Evolutionary conservation across 352 stramenopile species (phyloP).

Genomic region (Pythium periplocum): DNA sequence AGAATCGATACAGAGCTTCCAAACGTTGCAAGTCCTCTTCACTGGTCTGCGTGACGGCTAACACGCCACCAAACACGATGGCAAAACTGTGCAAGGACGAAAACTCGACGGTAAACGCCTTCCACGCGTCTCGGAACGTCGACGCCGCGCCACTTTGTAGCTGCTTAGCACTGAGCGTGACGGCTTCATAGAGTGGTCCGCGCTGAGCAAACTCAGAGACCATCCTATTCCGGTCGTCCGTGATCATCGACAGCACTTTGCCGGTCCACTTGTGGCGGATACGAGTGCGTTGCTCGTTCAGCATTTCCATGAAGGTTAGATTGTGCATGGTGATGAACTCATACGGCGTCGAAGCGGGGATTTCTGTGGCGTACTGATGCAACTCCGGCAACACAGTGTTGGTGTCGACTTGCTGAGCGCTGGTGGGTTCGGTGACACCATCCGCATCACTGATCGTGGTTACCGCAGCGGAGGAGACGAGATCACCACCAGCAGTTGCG

Average conservation of each 20-base stretch:
- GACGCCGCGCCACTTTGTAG: constrained; percentile 19
- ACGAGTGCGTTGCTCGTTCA: constrained; percentile 43
- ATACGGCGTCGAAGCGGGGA: constrained; percentile 43
- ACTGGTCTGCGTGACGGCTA: constrained; percentile 20
- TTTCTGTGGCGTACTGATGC: constrained; percentile 34
- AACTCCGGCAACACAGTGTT: constrained; percentile 20
- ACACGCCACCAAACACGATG: constrained; percentile 30
- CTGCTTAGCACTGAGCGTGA: constrained; percentile 30
- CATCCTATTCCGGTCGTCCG: constrained; percentile 48
- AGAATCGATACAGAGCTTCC: constrained; percentile 7
- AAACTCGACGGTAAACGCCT: constrained; percentile 28
- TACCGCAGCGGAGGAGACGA: background rate
- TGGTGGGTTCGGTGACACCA: background rate
- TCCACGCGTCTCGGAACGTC: constrained; percentile 33
- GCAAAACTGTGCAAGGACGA: constrained; percentile 35
- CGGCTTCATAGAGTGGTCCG: constrained; percentile 34
- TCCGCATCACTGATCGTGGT: background rate
- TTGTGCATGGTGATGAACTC: constrained; percentile 49
- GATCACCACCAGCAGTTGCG: background rate
- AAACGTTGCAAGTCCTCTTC: constrained; percentile 18
- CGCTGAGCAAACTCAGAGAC: constrained; percentile 32
- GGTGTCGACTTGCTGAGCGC: background rate
- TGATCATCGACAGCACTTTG: constrained; percentile 50
- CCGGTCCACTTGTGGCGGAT: constrained; percentile 36
- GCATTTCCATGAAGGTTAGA: constrained; percentile 41